Evolutionary conservation across 2,329 filamentous ascomycete genomes (phyloP).

Genomic region (Diaporthe nobilis): DNA sequence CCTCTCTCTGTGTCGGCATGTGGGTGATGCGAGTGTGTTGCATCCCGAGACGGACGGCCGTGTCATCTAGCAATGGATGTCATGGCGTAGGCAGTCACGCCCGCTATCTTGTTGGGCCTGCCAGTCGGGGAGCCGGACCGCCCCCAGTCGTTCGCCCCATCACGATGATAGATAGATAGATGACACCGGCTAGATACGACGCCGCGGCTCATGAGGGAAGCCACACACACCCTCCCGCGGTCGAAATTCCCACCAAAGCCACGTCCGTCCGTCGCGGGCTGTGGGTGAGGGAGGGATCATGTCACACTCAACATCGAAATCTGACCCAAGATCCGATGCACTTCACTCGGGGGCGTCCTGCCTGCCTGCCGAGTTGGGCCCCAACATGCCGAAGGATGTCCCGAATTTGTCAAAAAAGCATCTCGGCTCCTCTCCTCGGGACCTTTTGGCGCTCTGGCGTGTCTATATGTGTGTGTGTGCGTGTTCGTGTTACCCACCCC

Average conservation of each 20-base stretch:
- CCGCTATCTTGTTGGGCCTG: not conserved
- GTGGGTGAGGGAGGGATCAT: not conserved
- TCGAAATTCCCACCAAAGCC: too few species aligned
- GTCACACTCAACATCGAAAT: not conserved
- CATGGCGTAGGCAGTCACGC: not conserved
- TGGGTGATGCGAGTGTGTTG: constrained; percentile 7
- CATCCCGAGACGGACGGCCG: constrained; percentile 12
- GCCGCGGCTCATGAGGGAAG: not conserved
- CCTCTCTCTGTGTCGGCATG: not conserved
- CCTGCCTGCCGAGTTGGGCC: not conserved
- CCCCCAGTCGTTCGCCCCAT: constrained; percentile 5
- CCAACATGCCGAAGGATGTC: not conserved
- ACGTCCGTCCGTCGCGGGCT: not conserved
- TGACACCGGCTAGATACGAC: not conserved
- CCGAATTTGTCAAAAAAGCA: constrained; percentile 4
- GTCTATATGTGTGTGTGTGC: not conserved
- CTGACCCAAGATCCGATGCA: constrained; percentile 10
- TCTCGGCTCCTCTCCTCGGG: constrained; percentile 1
- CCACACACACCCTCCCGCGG: not conserved
- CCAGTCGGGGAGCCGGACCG: constrained; percentile 23
- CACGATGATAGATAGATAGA: not conserved
- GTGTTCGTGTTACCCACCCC: not conserved
- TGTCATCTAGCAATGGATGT: not conserved
- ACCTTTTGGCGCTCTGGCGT: not conserved
- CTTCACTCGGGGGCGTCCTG: not conserved